Evolutionary conservation across 2,329 filamentous ascomycete genomes (phyloP).

Genomic region (Fusarium mexicanum): DNA sequence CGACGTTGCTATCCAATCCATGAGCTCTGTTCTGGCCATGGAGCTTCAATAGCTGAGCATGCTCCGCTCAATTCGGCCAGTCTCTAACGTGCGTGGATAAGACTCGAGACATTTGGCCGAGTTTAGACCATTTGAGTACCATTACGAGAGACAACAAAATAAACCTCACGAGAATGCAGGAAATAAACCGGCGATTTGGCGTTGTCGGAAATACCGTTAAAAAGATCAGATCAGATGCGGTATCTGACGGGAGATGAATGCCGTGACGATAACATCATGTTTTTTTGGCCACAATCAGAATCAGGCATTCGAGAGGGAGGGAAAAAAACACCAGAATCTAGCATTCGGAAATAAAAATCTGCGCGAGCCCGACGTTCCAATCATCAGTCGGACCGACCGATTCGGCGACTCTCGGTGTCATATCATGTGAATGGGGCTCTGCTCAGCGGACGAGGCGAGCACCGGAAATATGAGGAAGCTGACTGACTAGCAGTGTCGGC

Average conservation of each 20-base stretch:
- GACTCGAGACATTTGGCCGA: slow-evolving; percentile 20
- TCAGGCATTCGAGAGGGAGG: neutral
- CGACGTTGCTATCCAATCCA: neutral
- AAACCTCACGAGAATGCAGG: neutral
- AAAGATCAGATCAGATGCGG: slow-evolving; percentile 22
- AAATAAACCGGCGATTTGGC: neutral
- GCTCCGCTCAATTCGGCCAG: slow-evolving; percentile 22
- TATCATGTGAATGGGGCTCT: slow-evolving; percentile 26
- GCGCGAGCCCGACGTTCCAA: slow-evolving; percentile 17
- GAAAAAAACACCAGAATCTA: slow-evolving; percentile 9
- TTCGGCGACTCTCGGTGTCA: slow-evolving; percentile 31
- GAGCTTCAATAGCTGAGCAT: neutral
- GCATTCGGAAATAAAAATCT: slow-evolving; percentile 23
- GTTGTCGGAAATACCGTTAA: slow-evolving; percentile 5
- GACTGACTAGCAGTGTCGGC: slow-evolving; percentile 6
- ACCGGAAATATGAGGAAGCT: slow-evolving; percentile 23
- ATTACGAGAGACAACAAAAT: neutral
- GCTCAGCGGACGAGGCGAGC: slow-evolving; percentile 19
- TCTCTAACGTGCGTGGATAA: slow-evolving; percentile 22
- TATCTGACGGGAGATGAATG: slow-evolving; percentile 7
- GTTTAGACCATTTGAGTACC: slow-evolving; percentile 22
- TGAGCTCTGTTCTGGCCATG: slow-evolving; percentile 3
- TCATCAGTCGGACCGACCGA: slow-evolving; percentile 26
- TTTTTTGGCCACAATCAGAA: slow-evolving; percentile 14
- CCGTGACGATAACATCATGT: slow-evolving; percentile 25